Conservation (phyloP, 192 early-diverging fungal genomes). For the Radiomyces spectabilis region DNA sequence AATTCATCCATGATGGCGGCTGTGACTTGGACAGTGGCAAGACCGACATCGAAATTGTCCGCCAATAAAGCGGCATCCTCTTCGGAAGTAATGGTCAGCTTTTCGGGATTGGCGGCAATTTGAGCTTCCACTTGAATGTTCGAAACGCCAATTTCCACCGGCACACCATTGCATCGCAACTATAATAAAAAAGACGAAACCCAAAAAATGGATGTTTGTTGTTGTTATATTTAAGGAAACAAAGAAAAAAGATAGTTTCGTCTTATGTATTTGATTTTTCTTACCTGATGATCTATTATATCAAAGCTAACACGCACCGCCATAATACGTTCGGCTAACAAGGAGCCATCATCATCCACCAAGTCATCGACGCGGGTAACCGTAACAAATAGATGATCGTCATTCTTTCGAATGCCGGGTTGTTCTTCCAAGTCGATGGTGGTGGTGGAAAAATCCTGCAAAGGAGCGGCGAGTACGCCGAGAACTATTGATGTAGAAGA, state of each 20-base stretch:
- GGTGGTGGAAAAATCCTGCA: constrained; percentile 30
- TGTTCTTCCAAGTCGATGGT: constrained; percentile 20
- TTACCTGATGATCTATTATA: constrained; percentile 43
- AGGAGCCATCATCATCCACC: constrained; percentile 44
- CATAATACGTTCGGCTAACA: constrained; percentile 48
- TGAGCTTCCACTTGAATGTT: constrained; percentile 34
- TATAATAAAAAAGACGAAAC: constrained; percentile 15
- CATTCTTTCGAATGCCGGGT: constrained; percentile 5
- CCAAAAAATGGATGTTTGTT: not conserved
- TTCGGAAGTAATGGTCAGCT: constrained; percentile 29
- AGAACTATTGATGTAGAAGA: not conserved
- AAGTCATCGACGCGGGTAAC: constrained; percentile 51
- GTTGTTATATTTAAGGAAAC: not conserved
- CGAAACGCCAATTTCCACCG: constrained; percentile 31
- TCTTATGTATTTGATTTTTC: not conserved
- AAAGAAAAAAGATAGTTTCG: constrained; percentile 1
- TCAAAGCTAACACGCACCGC: constrained; percentile 53
- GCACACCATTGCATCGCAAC: constrained; percentile 45
- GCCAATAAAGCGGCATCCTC: constrained; percentile 34
- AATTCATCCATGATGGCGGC: constrained; percentile 34
- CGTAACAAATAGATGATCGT: constrained; percentile 45
- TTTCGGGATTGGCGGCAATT: constrained; percentile 29
- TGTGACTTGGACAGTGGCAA: constrained; percentile 47
- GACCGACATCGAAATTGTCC: constrained; percentile 40
- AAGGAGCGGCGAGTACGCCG: constrained; percentile 16